Evolutionary conservation across 2,329 filamentous ascomycete species (phyloP), one percentile per base, ranked within the genome.

Genomic region (Pyrenochaeta sp.): DNA sequence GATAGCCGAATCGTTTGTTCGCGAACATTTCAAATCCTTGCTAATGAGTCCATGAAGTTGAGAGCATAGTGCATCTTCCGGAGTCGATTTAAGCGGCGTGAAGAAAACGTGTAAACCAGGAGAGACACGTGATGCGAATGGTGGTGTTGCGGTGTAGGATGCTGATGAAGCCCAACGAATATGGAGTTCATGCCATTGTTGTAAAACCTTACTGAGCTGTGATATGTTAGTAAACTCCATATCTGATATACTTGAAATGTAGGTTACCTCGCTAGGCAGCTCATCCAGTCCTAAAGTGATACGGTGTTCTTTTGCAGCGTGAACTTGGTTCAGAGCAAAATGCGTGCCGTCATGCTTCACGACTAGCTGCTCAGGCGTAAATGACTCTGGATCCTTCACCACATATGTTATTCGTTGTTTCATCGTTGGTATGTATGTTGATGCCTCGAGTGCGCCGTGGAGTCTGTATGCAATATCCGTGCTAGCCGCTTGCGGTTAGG

Each of bases 51-150:
- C 78, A 50, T 83, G 81, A n/a, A 91, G 71, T 27, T 86, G 69
- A 5, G 79, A 71, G 69, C 88, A 92, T 35, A 92, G 46, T 1
- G 56, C 51, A 2, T 54, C 53, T 7, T 73, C 66, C 20, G 65
- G 51, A 5, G 61, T 71, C 21, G 75, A 70, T 29, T 77, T 39
- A 5, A 74, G 73, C 0, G 90, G 89, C 0, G 89, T 90, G 71
- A 88, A 92, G 66, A 90, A 90, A 21, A 92, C 80, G 78, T 97
- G 92, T 18, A 98, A 78, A 2, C 94, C 94, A 0, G 93, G 88
- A 1, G 91, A 87, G 12, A 92, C 75, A 53, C 90, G 85, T 45
- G 92, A 92, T 37, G 85, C 80, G 66, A 95, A 89, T 1, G 93
- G 93, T 33, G 87, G 82, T 39, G 88, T 78, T 1, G 84, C 79